Evolutionary conservation across 257 asterid genomes (phyloP), one percentile per base, ranked within the genome.

Genomic region (Coffea eugenioides): DNA sequence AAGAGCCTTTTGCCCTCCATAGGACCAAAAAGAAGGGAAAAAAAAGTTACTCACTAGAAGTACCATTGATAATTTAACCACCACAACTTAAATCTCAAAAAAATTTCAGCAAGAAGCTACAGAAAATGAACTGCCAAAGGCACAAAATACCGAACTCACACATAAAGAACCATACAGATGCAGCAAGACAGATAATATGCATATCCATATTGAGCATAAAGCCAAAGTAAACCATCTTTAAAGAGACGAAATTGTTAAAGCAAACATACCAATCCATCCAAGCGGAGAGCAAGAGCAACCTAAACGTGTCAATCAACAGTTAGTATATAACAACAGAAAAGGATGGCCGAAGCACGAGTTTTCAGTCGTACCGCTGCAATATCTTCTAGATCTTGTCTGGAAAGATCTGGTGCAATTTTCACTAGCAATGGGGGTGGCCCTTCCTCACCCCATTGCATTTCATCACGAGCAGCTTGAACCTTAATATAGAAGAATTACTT

Each of bases 361-460:
- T 59, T 46, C 25, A 61, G 43, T 39, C 43, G 41, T 88, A 96
- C 98, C 48, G 91, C 97, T 82, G 97, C 99, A 84, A 96, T 92
- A 78, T 96, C 99, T 92, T 96, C 98, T 68, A 96, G 96, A 81
- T 96, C 98, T 83, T 96, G 97, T 77, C 86, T 90, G 57, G 99
- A 96, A 84, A 96, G 87, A 79, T 96, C 98, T 27, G 98, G 99
- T 76, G 98, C 99, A 79, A 96, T 96, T 90, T 94, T 96, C 71
- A 94, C 98, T 48, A 96, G 98, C 85, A 96, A 82, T 0, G 98
- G 98, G 14, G 99, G 98, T 54, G 99, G 98, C 15, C 99, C 99
- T 71, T 96, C 99, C 80, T 96, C 99, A 75, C 95, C 98, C 99
- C 99, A 94, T 90, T 96, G 98, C 99, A 94, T 96, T 88, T 96